Base-by-base conservation (phyloP, 2,329 filamentous ascomycete species). In the Beauveria sp. region DNA sequence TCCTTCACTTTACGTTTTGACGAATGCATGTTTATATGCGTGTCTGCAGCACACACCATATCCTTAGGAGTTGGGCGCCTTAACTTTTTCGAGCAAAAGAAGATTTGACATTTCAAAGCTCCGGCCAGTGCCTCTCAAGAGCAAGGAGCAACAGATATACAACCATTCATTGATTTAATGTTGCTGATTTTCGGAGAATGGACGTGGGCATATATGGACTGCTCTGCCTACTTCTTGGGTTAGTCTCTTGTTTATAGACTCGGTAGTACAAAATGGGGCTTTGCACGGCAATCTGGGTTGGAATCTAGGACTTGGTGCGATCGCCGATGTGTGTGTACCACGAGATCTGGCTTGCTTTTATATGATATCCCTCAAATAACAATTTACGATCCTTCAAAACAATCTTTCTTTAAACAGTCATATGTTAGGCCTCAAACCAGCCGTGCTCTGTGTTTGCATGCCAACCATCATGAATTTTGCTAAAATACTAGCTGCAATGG, bases 281-380 rank as follows among this genome's bases (percentile, higher is more conserved):
- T 60, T 59, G 57, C 34, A n/a, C 34, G 47, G 47, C 28, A 26
- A 3, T 8, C 2, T n/a, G 22, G 16, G 18, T 43, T 58, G 34
- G 56, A 51, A 5, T 28, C 28, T 28, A 40, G 18, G 28, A 58
- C n/a, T 16, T 34, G 16, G 26, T 30, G 30, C 40, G 24, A 38
- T 20, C 16, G 34, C 34, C 34, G 34, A 38, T 14, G 34, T 38
- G 34, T 38, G 34, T 38, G 34, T 38, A 52, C n/a, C 28, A 34
- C 45, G 20, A 58, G n/a, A 34, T 40, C 26, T 24, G 20, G 28
- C 20, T 49, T 49, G 38, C 14, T 49, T 56, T 46, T 40, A 42
- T 30, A 58, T 58, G 56, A 58, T 58, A 58, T 58, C 46, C 56
- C 34, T 12, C 20, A 49, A 55, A 61, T 61, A 30, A 61, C 30